A percentile compares a stretch with the other conserved stretches of the same genome.
These are phyloP conservation scores for Citrus trifoliata DNA, from an alignment of 345 rosid species.

Conservation along the genomic window DNA sequence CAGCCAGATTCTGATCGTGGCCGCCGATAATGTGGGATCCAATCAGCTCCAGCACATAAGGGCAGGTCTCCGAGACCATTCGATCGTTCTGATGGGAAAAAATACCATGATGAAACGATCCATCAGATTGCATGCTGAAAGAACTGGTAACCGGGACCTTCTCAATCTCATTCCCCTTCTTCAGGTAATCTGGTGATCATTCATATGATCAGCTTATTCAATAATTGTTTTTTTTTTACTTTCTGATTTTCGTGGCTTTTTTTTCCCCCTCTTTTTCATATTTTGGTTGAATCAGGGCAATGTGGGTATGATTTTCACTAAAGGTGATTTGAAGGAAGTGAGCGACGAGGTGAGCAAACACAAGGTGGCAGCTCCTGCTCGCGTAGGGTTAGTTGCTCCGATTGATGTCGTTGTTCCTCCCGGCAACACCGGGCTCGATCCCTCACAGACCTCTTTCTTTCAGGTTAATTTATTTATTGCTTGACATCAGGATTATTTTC, in stretches of 20 bases:
- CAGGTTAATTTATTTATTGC: conserved; percentile 42
- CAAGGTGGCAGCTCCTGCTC: conserved; percentile 99
- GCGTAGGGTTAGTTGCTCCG: conserved; percentile 92
- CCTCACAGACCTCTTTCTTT: conserved; percentile 95
- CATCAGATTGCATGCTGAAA: conserved; percentile 69
- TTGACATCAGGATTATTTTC: background rate
- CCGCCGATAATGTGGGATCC: conserved; percentile 91
- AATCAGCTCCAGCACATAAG: conserved; percentile 86
- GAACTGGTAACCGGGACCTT: conserved; percentile 55
- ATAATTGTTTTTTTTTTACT: background rate
- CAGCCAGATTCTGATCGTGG: conserved; percentile 73
- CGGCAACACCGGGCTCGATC: conserved; percentile 96
- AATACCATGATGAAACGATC: conserved; percentile 97
- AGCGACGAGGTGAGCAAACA: conserved; percentile 88
- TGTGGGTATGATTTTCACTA: conserved; percentile 91
- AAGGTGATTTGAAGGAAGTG: conserved; percentile 97
- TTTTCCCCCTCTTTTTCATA: background rate
- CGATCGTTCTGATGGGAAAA: conserved; percentile 84
- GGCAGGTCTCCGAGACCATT: conserved; percentile 73
- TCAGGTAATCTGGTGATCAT: conserved; percentile 41
- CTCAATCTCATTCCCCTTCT: conserved; percentile 77
- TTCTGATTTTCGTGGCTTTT: background rate
- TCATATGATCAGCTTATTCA: background rate
- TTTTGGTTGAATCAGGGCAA: conserved; percentile 52
- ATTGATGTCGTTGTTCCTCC: conserved; percentile 92